Conservation (phyloP, 2,329 filamentous ascomycete species). For the Aureobasidium sp. region DNA sequence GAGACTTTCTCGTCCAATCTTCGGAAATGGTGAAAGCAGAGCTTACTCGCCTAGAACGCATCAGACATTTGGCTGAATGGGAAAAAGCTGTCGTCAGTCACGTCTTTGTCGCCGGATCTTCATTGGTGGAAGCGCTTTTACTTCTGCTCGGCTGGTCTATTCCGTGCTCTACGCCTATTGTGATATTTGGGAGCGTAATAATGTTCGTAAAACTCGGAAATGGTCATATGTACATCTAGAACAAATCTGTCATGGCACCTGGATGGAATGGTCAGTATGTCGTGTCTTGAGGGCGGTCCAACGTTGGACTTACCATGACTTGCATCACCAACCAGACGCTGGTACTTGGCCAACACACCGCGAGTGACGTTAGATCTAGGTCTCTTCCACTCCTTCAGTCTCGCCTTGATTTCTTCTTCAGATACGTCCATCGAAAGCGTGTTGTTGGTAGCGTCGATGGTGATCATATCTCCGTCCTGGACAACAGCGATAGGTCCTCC, state of each 20-base stretch:
- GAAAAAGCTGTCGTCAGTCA: too few relatives aligned
- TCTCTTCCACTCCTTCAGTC: conserved; percentile 61
- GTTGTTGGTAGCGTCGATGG: conserved; percentile 76
- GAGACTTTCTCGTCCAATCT: too few relatives aligned
- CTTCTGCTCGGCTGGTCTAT: too few relatives aligned
- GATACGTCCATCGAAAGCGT: conserved; percentile 62
- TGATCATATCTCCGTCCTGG: conserved; percentile 70
- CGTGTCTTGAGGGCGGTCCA: not conserved
- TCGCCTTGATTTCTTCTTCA: conserved; percentile 61
- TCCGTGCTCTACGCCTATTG: too few relatives aligned
- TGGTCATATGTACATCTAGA: conserved; percentile 33
- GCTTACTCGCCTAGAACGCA: too few relatives aligned
- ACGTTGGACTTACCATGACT: conserved; percentile 61
- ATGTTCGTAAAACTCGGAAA: too few relatives aligned
- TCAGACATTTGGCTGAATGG: too few relatives aligned
- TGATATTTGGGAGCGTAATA: too few relatives aligned
- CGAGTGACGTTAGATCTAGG: conserved; percentile 68
- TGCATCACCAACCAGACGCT: conserved; percentile 78
- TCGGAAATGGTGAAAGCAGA: too few relatives aligned
- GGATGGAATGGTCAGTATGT: not conserved
- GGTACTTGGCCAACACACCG: conserved; percentile 86
- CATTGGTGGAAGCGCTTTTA: too few relatives aligned
- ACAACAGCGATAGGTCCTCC: conserved; percentile 80
- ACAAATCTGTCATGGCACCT: conserved; percentile 71
- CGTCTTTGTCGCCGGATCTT: too few relatives aligned